A percentile compares a stretch with the other conserved stretches of the same genome.
Evolutionary conservation across 2,329 filamentous ascomycete genomes (phyloP).

Genomic region (Coniochaeta ligniaria): DNA sequence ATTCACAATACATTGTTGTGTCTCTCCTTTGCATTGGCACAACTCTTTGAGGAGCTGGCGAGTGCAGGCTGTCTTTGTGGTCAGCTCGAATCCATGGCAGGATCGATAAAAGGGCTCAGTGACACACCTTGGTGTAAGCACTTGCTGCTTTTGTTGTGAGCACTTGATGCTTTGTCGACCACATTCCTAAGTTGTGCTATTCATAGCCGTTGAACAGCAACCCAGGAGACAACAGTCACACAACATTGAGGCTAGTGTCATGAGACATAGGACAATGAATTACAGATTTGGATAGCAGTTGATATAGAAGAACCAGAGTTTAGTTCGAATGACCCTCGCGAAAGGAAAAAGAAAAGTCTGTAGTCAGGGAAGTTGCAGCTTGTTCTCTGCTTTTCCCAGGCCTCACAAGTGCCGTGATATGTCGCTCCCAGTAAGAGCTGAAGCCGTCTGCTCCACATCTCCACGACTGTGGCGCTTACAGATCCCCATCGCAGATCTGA

Average conservation of each 20-base stretch:
- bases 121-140: neutral
- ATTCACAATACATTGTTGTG: neutral
- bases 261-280: slow-evolving; percentile 7
- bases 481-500: neutral
- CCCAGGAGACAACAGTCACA: neutral
- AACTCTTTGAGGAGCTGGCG: neutral
- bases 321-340: slow-evolving; percentile 14
- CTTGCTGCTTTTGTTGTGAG: neutral
- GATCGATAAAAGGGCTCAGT: neutral
- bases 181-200: neutral
- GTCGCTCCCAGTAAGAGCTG: slow-evolving; percentile 9
- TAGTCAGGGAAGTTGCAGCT: slow-evolving; percentile 9
- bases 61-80: neutral
- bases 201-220: neutral
- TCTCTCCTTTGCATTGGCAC: neutral
- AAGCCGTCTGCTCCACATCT: neutral
- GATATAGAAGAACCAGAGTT: slow-evolving; percentile 14
- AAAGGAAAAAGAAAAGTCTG: slow-evolving; percentile 13
- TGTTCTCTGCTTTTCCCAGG: slow-evolving; percentile 5
- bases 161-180: neutral
- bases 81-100: neutral
- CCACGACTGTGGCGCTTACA: neutral
- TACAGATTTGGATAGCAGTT: slow-evolving; percentile 17
- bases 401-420: slow-evolving; percentile 10
- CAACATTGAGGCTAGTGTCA: neutral